These are phyloP conservation scores for Sugiyamaella boreocaroliniensis DNA, from an alignment of 805 yeast genomes.

Conservation along the genomic window DNA sequence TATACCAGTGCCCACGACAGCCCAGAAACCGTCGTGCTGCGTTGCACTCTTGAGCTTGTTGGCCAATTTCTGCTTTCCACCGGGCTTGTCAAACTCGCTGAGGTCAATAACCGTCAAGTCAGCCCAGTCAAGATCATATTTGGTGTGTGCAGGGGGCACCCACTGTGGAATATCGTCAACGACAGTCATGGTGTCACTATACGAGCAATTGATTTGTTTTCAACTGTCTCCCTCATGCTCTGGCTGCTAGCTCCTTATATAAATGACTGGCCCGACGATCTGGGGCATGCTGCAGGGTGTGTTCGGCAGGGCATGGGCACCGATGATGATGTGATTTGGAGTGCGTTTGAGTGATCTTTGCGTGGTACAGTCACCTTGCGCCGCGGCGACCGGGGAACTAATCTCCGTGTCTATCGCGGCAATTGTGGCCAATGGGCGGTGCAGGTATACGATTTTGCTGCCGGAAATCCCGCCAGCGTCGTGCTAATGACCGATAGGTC, in stretches of 20 bases:
- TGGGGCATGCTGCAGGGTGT: not conserved
- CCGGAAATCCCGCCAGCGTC: not conserved
- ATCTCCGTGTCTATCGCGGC: not conserved
- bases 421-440: not conserved
- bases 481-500: too few relatives aligned
- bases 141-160: conserved; percentile 8
- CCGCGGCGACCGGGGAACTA: not conserved
- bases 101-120: conserved; percentile 13
- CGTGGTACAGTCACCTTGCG: too few relatives aligned
- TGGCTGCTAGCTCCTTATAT: too few relatives aligned
- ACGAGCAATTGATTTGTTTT: not conserved
- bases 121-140: conserved; percentile 14
- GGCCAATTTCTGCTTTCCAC: conserved; percentile 8
- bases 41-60: conserved; percentile 9
- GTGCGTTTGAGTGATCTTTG: not conserved
- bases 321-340: not conserved
- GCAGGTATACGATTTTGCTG: not conserved
- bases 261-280: too few relatives aligned
- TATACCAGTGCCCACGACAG: conserved; percentile 13
- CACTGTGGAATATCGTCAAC: conserved; percentile 3
- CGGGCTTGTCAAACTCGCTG: conserved; percentile 9
- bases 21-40: conserved; percentile 14
- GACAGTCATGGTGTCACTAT: not conserved
- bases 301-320: not conserved
- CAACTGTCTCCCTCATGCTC: too few relatives aligned